Conservation (phyloP, 805 yeast genomes). For the Priceomyces melissophilus region DNA sequence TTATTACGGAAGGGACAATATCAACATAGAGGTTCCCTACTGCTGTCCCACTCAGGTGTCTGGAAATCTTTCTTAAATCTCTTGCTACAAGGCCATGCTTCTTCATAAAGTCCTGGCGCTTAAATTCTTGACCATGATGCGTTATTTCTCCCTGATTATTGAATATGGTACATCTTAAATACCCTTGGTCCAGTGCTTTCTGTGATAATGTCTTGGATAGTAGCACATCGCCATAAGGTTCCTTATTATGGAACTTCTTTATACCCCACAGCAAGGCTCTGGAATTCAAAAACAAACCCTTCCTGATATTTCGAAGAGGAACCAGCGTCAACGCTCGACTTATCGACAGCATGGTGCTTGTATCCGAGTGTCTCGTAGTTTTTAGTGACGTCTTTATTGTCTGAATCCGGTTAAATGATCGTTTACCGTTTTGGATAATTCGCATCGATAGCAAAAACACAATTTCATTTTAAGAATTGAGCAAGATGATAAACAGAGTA, state of each 20-base stretch:
- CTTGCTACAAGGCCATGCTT: constrained; percentile 50
- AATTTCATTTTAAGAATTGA: too few relatives aligned
- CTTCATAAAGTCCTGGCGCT: constrained; percentile 41
- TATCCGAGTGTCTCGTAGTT: too few relatives aligned
- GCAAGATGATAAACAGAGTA: neutral
- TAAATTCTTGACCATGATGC: constrained; percentile 43
- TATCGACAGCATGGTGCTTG: too few relatives aligned
- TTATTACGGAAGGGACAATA: constrained; percentile 55
- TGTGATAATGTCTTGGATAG: constrained; percentile 18
- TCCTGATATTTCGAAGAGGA: too few relatives aligned
- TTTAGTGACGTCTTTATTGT: too few relatives aligned
- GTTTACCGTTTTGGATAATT: too few relatives aligned
- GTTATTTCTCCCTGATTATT: constrained; percentile 42
- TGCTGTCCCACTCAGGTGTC: constrained; percentile 15
- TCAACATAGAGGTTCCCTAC: constrained; percentile 31
- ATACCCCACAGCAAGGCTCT: too few relatives aligned
- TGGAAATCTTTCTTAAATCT: constrained; percentile 54
- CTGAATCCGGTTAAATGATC: too few relatives aligned
- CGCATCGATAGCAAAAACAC: too few relatives aligned
- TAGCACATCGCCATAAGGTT: constrained; percentile 13
- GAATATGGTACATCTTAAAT: constrained; percentile 49
- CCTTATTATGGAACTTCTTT: too few relatives aligned
- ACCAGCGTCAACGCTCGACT: too few relatives aligned
- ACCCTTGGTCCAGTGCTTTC: constrained; percentile 25
- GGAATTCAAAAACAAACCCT: too few relatives aligned